Base-by-base conservation (phyloP, 257 asterid genomes). In the Mentha longifolia region DNA sequence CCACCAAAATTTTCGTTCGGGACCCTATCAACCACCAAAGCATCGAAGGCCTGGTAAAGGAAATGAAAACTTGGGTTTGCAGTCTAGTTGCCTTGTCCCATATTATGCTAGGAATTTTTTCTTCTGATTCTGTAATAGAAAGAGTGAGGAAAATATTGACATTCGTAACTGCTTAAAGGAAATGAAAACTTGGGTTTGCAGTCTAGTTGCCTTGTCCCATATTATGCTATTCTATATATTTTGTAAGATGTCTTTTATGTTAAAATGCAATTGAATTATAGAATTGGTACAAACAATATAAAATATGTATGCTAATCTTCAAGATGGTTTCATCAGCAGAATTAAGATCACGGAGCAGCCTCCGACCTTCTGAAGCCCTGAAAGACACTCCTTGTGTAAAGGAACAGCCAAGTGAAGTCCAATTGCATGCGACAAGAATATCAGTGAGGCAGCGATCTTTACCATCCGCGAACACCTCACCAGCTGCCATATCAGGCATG, bases 401-500 rank as follows among this genome's bases (percentile, higher is more conserved):
- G 68, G 78, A 71, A 60, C 76, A 33, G 50, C 63, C 68, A 25
- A 66, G 56, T 47, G 70, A 74, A 45, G 62, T 51, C 33, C 72
- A 57, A 65, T 69, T 57, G 63, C 70, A 76, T 66, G 64, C 70
- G 55, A 59, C 63, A 51, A 74, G 49, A 70, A 62, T 33, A 16
- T 33, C 28, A 67, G 66, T 51, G 61, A 65, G 66, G 69, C 64
- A n/a, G 71, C 61, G 64, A 30, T 66, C 39, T 9, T 35, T 72
- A 52, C 65, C 78, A 68, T 61, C 80, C 49, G 65, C 37, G 13
- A 47, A 31, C 60, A 67, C 76, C 72, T 67, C 78, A 30, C 58
- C 68, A 28, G 51, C 37, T 60, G 52, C 62, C 64, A 47, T 57
- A 60, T 77, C 88, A 77, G 90, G 90, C 74, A 80, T 79, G 88